Evolutionary conservation across 805 yeast genomes (phyloP), one percentile per base, ranked within the genome.

Genomic region (Candida gorgasii): DNA sequence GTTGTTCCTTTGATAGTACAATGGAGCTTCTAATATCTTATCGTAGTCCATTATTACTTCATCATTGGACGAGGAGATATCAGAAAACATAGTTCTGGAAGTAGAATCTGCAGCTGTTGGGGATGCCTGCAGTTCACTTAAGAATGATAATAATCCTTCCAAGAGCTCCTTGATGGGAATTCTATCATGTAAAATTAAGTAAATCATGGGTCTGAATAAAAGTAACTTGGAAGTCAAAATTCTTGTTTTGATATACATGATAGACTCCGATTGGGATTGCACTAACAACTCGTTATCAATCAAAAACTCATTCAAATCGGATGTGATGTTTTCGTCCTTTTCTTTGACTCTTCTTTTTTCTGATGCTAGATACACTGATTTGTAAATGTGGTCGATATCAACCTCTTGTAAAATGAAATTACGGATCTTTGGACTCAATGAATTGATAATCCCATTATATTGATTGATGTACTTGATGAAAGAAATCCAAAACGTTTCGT

Each of bases 211-310:
- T 11, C 73, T 50, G 47, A 63, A 57, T 19, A 69, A 44, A 7
- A 58, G 37, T 40, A 69, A 43, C 38, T 65, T 65, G 17, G 72
- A 65, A 3, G 55, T 40, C 4, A 67, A 36, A 12, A 69, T 57
- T 22, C 74, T 47, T 1, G 72, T 64, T 41, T 68, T 67, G 36
- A 66, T 65, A 50, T 55, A 67, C 59, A 67, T 66, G 18, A 68
- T 57, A 2, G 63, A 49, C 43, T 67, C 73, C 2, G 67, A 61
- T 43, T 67, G 72, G 3, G 67, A 59, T 26, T 56, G 52, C 29
- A 62, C 53, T 31, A 62, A 50, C 29, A 63, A 40, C 36, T 65
- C 68, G 31, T 65, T 64, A 42, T 65, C 67, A 6, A 64, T 53
- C 22, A 63, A 48, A 35, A 62, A 67, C 40, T 63, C 71, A 27